Base-by-base conservation (phyloP, 768 basidiomycete species). In the Amanita muscaria region DNA sequence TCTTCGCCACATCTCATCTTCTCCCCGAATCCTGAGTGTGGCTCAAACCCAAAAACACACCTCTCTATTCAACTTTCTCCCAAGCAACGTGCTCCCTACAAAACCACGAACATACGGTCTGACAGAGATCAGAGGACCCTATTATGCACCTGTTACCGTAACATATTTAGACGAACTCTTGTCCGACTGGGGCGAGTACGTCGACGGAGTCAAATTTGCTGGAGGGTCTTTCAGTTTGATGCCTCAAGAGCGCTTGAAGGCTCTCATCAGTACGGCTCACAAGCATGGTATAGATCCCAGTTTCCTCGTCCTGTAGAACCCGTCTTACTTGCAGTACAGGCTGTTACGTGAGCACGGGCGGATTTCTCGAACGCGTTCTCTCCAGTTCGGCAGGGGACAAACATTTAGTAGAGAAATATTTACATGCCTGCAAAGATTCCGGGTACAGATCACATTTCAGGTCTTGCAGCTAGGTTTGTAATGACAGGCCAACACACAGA, bases 171-270 rank as follows among this genome's bases (percentile, higher is more conserved):
- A 69, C 31, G 67, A 72, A 36, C 50, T 69, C 2, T 61, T 69
- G 3, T 56, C 57, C 38, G 64, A 69, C 45, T 67, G 68, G 65
- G 63, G 66, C 5, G 60, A 63, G 35, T 67, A 62, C 48, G 66
- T 69, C 18, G 71, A 73, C 44, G 65, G 69, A 0, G 54, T 72
- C 40, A 71, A 73, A 52, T 70, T 70, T 42, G 68, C 67, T 1
- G 67, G 68, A 4, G 69, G 70, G 10, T 63, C 62, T 0, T 70
- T 69, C 48, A 61, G 63, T 32, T 59, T 68, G 37, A 67, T 72
- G 63, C 71, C 68, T 1, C 58, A 63, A 51, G 63, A 65, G 7
- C 51, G 59, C 40, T 50, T 72, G 46, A 58, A 46, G 21, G 60
- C 51, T 8, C 47, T 71, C 46, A 68, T 72, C 38, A 63, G 70